phyloP scores from a whole-genome alignment of 129 eudicot genomes.

The Cynara cardunculus region DNA sequence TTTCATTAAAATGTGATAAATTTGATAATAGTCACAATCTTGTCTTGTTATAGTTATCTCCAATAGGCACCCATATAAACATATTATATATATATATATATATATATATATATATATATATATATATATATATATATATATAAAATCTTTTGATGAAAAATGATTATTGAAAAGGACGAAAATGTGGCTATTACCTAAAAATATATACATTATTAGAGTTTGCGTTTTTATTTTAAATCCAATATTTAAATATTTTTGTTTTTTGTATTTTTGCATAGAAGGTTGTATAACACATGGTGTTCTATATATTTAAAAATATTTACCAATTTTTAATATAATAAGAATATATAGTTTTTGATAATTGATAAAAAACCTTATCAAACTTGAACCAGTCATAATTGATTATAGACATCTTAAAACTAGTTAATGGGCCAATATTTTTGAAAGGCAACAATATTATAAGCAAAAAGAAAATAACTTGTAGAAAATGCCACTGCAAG shows the following conservation, averaged over 20 bases:
- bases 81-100: no score
- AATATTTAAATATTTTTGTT: not conserved
- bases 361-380: not conserved
- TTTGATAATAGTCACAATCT: not conserved
- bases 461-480: no score
- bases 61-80: not conserved
- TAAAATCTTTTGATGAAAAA: not conserved
- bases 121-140: not conserved
- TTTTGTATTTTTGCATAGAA: not conserved
- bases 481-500: no score
- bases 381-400: not conserved
- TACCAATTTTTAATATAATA: not conserved
- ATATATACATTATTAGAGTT: not conserved
- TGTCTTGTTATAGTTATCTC: not conserved
- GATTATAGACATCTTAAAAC: no score
- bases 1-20: not conserved
- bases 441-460: no score
- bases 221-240: not conserved
- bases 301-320: not conserved
- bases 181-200: not conserved
- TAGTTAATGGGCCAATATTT: not conserved
- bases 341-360: not conserved
- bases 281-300: not conserved
- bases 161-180: constrained; percentile 12
- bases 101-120: not conserved